phyloP scores from a whole-genome alignment of 768 basidiomycete genomes.

The Gloeostereum incarnatum region DNA sequence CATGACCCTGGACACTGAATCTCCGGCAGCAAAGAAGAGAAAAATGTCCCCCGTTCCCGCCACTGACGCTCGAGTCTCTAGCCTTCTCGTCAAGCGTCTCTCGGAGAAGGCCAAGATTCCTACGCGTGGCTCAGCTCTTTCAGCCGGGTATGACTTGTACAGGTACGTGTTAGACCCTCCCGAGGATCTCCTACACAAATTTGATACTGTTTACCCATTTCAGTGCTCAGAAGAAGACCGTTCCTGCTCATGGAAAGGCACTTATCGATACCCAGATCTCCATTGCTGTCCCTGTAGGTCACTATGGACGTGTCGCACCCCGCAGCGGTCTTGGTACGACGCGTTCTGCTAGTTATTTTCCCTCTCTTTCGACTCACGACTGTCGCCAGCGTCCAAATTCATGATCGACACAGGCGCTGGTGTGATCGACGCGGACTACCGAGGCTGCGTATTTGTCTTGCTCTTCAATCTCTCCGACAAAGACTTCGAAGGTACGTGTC shows the following conservation, averaged over 20 bases:
- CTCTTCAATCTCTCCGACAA: slow-evolving; percentile 88
- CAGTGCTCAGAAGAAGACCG: slow-evolving; percentile 76
- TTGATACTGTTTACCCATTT: slow-evolving; percentile 1
- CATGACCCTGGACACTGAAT: slow-evolving; percentile 13
- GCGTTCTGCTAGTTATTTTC: too few relatives aligned
- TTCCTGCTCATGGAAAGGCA: slow-evolving; percentile 89
- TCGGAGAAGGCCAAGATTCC: slow-evolving; percentile 79
- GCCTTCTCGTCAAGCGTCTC: slow-evolving; percentile 76
- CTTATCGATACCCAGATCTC: slow-evolving; percentile 87
- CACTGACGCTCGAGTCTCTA: slow-evolving; percentile 27
- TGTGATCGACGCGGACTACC: slow-evolving; percentile 94
- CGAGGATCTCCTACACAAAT: too few relatives aligned
- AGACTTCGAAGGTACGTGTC: slow-evolving; percentile 69
- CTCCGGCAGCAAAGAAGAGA: slow-evolving; percentile 45
- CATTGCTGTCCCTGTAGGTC: slow-evolving; percentile 87
- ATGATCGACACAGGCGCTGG: slow-evolving; percentile 98
- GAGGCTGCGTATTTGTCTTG: slow-evolving; percentile 84
- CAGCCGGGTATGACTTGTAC: slow-evolving; percentile 95
- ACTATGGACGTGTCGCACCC: slow-evolving; percentile 95
- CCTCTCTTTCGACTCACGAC: not conserved
- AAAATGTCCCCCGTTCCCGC: slow-evolving; percentile 39
- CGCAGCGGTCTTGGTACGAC: slow-evolving; percentile 85
- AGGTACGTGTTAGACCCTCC: slow-evolving; percentile 41
- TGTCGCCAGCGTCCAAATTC: slow-evolving; percentile 75
- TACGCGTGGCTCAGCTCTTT: slow-evolving; percentile 74